These are phyloP conservation scores for Agaricus bisporus DNA, from an alignment of 768 basidiomycete species.

Conservation along the genomic window DNA sequence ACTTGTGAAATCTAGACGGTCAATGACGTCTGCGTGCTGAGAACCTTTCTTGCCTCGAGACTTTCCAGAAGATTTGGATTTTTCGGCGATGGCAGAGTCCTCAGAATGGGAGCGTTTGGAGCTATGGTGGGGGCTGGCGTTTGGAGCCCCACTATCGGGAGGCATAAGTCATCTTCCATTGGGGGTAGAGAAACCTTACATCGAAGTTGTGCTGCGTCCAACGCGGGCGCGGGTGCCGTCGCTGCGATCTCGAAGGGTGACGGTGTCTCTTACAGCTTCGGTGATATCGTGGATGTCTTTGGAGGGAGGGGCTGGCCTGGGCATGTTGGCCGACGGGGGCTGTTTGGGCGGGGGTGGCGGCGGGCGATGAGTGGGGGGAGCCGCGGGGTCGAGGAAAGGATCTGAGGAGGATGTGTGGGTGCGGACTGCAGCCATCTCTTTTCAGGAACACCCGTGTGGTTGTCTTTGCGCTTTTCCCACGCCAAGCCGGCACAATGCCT, in stretches of 20 bases:
- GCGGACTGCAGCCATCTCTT: constrained; percentile 28
- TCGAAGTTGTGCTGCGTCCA: constrained; percentile 52
- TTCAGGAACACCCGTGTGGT: constrained; percentile 6
- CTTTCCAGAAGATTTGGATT: constrained; percentile 34
- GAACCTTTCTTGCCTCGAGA: constrained; percentile 63
- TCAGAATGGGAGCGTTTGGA: constrained; percentile 42
- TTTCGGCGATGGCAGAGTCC: constrained; percentile 32
- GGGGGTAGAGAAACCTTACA: constrained; percentile 26
- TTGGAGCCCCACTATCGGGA: constrained; percentile 15
- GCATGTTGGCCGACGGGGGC: constrained; percentile 4
- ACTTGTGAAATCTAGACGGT: constrained; percentile 81
- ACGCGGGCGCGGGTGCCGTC: constrained; percentile 42
- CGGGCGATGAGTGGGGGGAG: constrained; percentile 17
- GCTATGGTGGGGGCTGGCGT: constrained; percentile 23
- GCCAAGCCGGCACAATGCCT: constrained; percentile 18
- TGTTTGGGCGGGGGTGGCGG: constrained; percentile 33
- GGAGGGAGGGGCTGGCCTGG: constrained; percentile 9
- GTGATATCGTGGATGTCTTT: constrained; percentile 33
- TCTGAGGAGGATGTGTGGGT: constrained; percentile 40
- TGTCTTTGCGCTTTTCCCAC: constrained; percentile 22
- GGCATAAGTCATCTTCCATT: constrained; percentile 14
- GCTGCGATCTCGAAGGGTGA: constrained; percentile 39
- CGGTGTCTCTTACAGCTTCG: constrained; percentile 67
- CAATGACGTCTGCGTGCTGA: constrained; percentile 83
- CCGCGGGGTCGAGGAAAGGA: constrained; percentile 41